Conservation (phyloP, 768 basidiomycete genomes). For the Leccinum obscurum region DNA sequence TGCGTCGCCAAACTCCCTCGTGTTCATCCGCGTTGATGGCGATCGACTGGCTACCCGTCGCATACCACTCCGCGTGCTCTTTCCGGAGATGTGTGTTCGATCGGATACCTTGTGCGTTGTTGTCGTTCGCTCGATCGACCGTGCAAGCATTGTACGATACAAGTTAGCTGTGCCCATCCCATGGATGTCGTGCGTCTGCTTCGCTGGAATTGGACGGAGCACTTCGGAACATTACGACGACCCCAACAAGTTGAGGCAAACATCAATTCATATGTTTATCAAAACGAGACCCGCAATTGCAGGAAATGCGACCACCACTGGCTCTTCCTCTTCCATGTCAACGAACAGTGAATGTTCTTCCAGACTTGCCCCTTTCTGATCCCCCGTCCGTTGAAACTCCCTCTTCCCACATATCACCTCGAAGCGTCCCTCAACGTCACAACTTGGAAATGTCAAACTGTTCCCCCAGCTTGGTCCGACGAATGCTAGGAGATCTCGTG, state of each 20-base stretch:
- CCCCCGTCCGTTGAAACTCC: too few species aligned
- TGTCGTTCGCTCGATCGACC: background rate
- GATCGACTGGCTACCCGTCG: background rate
- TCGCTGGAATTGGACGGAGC: too few species aligned
- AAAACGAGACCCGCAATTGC: too few species aligned
- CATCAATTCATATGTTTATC: too few species aligned
- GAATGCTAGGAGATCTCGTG: background rate
- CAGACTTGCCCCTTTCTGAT: too few species aligned
- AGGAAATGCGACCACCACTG: too few species aligned
- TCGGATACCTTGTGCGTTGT: background rate
- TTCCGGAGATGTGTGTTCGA: background rate
- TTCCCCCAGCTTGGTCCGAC: slow-evolving; percentile 8
- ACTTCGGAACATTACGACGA: too few species aligned
- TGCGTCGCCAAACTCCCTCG: slow-evolving; percentile 8
- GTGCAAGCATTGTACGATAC: background rate
- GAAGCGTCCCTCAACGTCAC: slow-evolving; percentile 16
- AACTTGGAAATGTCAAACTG: slow-evolving; percentile 7
- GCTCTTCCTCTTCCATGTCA: too few species aligned
- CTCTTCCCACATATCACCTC: background rate
- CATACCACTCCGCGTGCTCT: background rate
- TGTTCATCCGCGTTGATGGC: slow-evolving; percentile 8
- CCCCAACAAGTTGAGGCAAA: too few species aligned
- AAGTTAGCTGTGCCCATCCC: too few species aligned
- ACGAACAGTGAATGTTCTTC: too few species aligned
- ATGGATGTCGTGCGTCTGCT: too few species aligned